A percentile compares a stretch with the other conserved stretches of the same genome.
These are phyloP conservation scores for Botrytis sinoallii DNA, from an alignment of 2,329 filamentous ascomycete genomes.

Conservation along the genomic window DNA sequence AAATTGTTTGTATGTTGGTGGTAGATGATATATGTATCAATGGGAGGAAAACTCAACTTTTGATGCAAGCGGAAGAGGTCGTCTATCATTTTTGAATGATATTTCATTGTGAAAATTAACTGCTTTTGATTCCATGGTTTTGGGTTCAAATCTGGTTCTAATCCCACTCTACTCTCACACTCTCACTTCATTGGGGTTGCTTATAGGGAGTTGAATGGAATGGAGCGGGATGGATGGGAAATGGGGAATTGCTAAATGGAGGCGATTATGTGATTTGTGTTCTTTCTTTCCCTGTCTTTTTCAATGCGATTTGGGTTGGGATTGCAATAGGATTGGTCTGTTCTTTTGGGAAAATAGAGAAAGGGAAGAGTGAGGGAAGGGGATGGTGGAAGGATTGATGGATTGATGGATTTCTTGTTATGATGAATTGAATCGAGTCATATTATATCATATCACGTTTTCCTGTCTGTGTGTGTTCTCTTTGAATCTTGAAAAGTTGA, in stretches of 20 bases:
- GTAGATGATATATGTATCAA: slow-evolving; percentile 11
- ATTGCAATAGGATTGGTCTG: neutral
- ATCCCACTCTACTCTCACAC: slow-evolving; percentile 12
- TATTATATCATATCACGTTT: neutral
- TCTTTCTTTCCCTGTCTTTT: slow-evolving; percentile 1
- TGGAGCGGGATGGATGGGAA: neutral
- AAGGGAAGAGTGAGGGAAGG: neutral
- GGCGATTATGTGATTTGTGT: neutral
- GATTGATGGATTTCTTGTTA: neutral
- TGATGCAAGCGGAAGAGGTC: neutral
- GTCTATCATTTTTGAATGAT: slow-evolving; percentile 13
- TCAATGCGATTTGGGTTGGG: slow-evolving; percentile 5
- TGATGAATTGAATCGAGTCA: slow-evolving; percentile 13
- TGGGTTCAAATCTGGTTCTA: slow-evolving; percentile 2
- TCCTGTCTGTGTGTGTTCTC: neutral
- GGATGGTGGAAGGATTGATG: neutral
- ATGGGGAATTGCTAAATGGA: neutral
- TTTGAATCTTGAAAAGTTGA: neutral
- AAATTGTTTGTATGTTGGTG: slow-evolving; percentile 3
- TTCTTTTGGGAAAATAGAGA: neutral
- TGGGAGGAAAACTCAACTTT: neutral
- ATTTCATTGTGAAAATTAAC: neutral
- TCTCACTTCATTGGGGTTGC: slow-evolving; percentile 1
- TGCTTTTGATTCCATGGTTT: slow-evolving; percentile 1
- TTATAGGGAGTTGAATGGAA: slow-evolving; percentile 11